Base-by-base conservation (phyloP, 2,329 filamentous ascomycete genomes). In the Scedosporium minutisporum region DNA sequence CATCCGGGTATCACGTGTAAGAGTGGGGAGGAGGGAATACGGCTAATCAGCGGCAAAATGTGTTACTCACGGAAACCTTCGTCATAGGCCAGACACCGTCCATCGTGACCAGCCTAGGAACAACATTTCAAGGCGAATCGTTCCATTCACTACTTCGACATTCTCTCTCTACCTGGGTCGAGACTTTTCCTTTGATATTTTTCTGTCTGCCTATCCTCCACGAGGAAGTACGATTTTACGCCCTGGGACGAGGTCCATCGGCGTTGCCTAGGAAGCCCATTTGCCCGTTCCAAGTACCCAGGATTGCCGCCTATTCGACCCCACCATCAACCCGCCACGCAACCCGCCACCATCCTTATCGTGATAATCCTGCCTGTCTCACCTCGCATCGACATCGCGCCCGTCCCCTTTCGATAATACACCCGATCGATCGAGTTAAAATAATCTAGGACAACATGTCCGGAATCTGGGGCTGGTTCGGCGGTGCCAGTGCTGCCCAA, bases 391-490 rank as follows among this genome's bases (percentile, higher is more conserved):
- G 16, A 6, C 57, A 10, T 16, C 57, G 27, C 18, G n/a, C n/a
- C 53, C 6, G 14, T 18, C n/a, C 21, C 5, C 25, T 18, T 33
- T 58, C 27, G 25, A 33, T 38, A 33, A n/a, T 21, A 38, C 29
- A 58, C 27, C 12, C 29, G 7, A 6, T 18, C 27, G 9, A 9
- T 7, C 6, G 23, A n/a, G n/a, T n/a, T 18, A 44, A 42, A 5
- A 59, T 44, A 29, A 23, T 6, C 14, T 55, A 23, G 38, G 23
- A 25, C 59, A 58, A 42, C n/a, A 66, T 64, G 62, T 65, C 65
- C 51, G 64, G 64, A n/a, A 61, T 66, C 48, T 87, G 90, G 89
- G 86, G 89, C 78, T 97, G 93, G 91, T 96, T 97, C 75, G 92
- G 93, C 77, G 91, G 91, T 7, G 23, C 18, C 71, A 85, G 84